phyloP scores from a whole-genome alignment of 1,284 basidiomycete genomes.

The Somion occarium region DNA sequence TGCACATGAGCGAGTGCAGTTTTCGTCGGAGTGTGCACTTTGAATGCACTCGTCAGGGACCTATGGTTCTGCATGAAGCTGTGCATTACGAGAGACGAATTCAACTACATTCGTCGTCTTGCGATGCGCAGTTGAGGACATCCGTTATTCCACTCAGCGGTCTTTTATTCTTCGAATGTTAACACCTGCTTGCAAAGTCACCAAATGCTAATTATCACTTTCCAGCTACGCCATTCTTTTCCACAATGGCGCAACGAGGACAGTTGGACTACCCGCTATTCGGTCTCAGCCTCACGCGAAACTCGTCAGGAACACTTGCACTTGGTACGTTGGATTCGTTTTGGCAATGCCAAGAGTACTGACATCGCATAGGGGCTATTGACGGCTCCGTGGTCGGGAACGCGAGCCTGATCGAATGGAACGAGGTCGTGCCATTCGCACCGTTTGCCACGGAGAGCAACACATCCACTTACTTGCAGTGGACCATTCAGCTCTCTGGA shows the following conservation, averaged over 20 bases:
- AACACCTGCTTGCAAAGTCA: neutral
- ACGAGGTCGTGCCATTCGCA: slow-evolving; percentile 66
- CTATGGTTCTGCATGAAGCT: no score
- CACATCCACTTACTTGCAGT: slow-evolving; percentile 73
- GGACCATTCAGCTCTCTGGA: slow-evolving; percentile 64
- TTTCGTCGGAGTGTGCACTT: no score
- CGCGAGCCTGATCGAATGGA: slow-evolving; percentile 60
- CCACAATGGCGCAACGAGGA: slow-evolving; percentile 55
- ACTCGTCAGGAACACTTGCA: slow-evolving; percentile 55
- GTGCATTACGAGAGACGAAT: no score
- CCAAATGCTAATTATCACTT: neutral
- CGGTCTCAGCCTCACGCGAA: slow-evolving; percentile 57
- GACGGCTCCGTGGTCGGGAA: slow-evolving; percentile 64
- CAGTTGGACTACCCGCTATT: slow-evolving; percentile 69
- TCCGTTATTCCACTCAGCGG: no score
- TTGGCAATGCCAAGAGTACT: slow-evolving; percentile 3
- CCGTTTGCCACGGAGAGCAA: slow-evolving; percentile 52
- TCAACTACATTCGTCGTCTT: no score
- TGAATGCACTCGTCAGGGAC: no score
- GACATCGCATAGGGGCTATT: slow-evolving; percentile 50
- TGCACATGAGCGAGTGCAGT: no score
- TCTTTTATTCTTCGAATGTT: slow-evolving; percentile 4
- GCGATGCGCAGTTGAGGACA: no score
- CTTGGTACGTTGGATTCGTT: slow-evolving; percentile 41
- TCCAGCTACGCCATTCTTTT: slow-evolving; percentile 63